Base-by-base conservation (phyloP, 2,329 filamentous ascomycete genomes). In the Xylariomycetidae sp. region DNA sequence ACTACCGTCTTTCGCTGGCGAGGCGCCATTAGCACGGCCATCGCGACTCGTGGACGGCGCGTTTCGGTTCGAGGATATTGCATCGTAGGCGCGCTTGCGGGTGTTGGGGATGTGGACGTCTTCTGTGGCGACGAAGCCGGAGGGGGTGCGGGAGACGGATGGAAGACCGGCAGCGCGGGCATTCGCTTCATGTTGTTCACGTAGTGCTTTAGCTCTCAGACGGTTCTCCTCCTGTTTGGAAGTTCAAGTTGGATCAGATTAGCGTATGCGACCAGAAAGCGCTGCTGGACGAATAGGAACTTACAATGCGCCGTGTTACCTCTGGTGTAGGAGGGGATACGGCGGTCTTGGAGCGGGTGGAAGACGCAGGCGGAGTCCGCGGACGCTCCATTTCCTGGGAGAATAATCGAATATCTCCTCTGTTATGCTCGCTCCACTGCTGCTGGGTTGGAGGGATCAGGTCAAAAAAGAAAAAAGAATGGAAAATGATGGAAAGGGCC, bases 141-240 rank as follows among this genome's bases (percentile, higher is more conserved):
- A 80, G 3, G 77, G 69, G 7, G 73, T 71, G 40, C 70, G 66
- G 34, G 63, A 64, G 25, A 64, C 58, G 13, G 64, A 49, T 8
- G 66, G 57, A 27, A 58, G 58, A 42, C 67, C 63, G 31, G 67
- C 50, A 40, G 68, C 60, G 51, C 66, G 67, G 40, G 69, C 61
- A 38, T 82, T 77, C 20, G 82, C 79, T 51, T 88, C 80, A 38
- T 75, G 74, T 51, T 83, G 80, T 46, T 86, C 78, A 37, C 85
- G 83, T 13, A 89, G 69, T 3, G 88, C 89, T 71, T 96, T 97
- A 35, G 92, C 87, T 62, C 81, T 85, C 18, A 96, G 74, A 14
- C 90, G 79, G 49, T 82, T 89, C 58, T 90, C 80, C 77, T 96
- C 90, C 85, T 92, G 38, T 22, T 9, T 12, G 22, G 16, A 9